These are phyloP conservation scores for Coemansia biformis DNA, from an alignment of 192 early-diverging fungal genomes.

Conservation along the genomic window DNA sequence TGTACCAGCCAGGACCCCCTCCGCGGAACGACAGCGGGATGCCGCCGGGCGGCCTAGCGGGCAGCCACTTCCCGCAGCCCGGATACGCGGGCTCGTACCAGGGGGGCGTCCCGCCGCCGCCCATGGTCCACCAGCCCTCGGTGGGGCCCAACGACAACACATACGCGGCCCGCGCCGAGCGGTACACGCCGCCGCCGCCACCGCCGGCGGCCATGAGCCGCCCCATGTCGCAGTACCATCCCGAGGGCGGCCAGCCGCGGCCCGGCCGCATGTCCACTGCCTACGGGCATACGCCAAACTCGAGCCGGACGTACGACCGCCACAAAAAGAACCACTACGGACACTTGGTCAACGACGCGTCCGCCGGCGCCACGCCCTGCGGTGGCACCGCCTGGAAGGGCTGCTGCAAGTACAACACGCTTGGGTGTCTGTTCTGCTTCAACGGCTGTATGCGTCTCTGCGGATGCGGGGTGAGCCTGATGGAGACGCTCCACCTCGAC, in stretches of 20 bases:
- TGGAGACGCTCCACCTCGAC: constrained; percentile 26
- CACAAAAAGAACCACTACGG: constrained; percentile 28
- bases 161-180: constrained; percentile 1
- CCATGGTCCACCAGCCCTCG: constrained; percentile 8
- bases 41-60: background rate
- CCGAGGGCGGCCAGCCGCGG: constrained; percentile 1
- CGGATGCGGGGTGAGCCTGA: constrained; percentile 40
- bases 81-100: background rate
- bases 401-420: constrained; percentile 45
- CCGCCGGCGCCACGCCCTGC: constrained; percentile 17
- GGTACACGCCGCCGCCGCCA: constrained; percentile 15
- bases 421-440: constrained; percentile 40
- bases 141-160: constrained; percentile 2
- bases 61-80: constrained; percentile 3
- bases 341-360: constrained; percentile 33
- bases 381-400: constrained; percentile 38
- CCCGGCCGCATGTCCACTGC: constrained; percentile 12
- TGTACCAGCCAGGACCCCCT: constrained; percentile 8
- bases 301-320: constrained; percentile 4
- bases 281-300: constrained; percentile 2
- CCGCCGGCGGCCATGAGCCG: constrained; percentile 8
- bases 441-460: constrained; percentile 44
- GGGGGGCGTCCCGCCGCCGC: constrained; percentile 2
- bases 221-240: constrained; percentile 10
- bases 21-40: background rate